Evolutionary conservation across 345 rosid genomes (phyloP).

Genomic region (Citrus unshiu): DNA sequence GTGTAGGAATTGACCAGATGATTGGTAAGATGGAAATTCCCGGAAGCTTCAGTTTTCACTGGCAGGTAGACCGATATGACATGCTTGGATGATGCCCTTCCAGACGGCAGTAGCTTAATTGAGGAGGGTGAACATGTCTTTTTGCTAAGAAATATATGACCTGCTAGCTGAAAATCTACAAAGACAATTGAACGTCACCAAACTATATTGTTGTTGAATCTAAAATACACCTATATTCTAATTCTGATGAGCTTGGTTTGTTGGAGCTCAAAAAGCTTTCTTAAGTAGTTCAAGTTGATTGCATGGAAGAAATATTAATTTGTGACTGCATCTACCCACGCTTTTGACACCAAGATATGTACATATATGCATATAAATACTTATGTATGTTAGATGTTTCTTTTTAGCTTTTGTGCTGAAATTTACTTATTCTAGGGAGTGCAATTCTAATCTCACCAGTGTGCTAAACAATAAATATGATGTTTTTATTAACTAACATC

Average conservation of each 20-base stretch:
- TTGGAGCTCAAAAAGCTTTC: not conserved
- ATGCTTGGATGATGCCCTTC: slow-evolving; percentile 14
- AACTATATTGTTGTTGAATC: not conserved
- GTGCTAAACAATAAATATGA: too few species aligned
- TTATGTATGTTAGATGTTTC: too few species aligned
- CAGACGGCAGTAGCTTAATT: not conserved
- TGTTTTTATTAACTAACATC: not conserved
- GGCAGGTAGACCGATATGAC: slow-evolving; percentile 21
- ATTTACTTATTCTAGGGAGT: too few species aligned
- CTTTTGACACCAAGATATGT: too few species aligned
- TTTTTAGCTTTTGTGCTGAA: too few species aligned
- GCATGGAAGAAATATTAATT: not conserved
- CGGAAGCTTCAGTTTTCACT: slow-evolving; percentile 18
- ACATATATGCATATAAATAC: too few species aligned
- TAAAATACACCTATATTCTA: not conserved
- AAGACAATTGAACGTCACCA: not conserved
- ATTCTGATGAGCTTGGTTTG: not conserved
- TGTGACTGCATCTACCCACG: not conserved
- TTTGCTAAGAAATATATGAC: not conserved
- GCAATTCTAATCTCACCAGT: too few species aligned
- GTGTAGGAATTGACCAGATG: slow-evolving; percentile 51
- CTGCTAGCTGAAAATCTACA: not conserved
- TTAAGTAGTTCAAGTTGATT: not conserved
- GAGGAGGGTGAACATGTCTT: not conserved
- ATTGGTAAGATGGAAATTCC: slow-evolving; percentile 31